Evolutionary conservation across 1,284 basidiomycete genomes (phyloP).

Genomic region (Leccinum variabile): DNA sequence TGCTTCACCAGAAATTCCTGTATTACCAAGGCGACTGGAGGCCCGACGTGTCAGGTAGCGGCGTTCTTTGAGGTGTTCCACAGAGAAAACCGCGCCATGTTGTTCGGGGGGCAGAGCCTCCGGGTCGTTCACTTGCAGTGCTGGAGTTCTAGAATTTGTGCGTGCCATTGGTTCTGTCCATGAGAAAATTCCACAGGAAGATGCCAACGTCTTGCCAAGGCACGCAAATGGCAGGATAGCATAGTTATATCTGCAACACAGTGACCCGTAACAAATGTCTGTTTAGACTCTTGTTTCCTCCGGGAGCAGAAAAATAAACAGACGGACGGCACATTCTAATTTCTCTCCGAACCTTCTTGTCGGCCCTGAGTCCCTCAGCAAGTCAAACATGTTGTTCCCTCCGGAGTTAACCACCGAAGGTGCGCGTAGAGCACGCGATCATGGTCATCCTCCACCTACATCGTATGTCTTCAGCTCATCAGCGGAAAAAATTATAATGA

Average conservation of each 20-base stretch:
- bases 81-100: background rate
- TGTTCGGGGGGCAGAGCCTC: background rate
- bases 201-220: background rate
- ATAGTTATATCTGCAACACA: background rate
- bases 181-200: background rate
- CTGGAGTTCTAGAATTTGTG: background rate
- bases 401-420: background rate
- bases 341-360: background rate
- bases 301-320: background rate
- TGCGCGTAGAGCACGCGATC: background rate
- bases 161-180: background rate
- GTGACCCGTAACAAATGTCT: no score
- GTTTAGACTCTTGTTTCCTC: no score
- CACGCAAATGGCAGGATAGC: background rate
- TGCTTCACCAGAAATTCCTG: background rate
- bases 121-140: background rate
- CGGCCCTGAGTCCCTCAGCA: background rate
- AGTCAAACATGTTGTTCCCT: background rate
- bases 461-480: conserved; percentile 3
- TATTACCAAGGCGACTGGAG: background rate
- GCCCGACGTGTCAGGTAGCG: background rate
- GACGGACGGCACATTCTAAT: accelerated
- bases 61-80: background rate
- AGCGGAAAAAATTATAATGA: background rate
- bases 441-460: background rate